phyloP scores from a whole-genome alignment of 2,329 filamentous ascomycete genomes.

The Colletotrichum graminicola region DNA sequence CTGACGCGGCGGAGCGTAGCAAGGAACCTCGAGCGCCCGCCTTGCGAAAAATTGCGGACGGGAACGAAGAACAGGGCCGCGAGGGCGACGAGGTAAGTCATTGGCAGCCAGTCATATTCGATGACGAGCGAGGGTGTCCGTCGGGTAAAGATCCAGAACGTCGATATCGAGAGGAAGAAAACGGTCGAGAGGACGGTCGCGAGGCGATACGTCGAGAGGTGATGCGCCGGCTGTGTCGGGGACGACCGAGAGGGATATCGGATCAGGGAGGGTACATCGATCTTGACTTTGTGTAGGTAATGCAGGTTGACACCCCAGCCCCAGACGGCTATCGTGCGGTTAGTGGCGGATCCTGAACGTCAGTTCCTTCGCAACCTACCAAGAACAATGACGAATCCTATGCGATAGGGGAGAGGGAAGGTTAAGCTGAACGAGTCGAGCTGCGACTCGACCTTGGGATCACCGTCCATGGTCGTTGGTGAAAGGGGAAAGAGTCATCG shows the following conservation, averaged over 20 bases:
- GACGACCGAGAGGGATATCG: conserved; percentile 84
- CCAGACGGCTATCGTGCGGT: conserved; percentile 78
- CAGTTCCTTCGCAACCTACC: conserved; percentile 65
- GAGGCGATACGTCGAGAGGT: conserved; percentile 87
- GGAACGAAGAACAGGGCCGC: conserved; percentile 80
- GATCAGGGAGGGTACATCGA: conserved; percentile 89
- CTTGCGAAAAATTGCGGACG: conserved; percentile 73
- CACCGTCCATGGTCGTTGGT: conserved; percentile 73
- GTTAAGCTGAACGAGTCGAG: conserved; percentile 89
- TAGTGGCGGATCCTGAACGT: conserved; percentile 4
- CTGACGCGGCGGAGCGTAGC: conserved; percentile 81
- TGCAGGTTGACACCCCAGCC: conserved; percentile 95
- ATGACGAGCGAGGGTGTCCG: conserved; percentile 77
- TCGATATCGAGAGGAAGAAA: conserved; percentile 76
- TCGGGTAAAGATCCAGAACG: conserved; percentile 87
- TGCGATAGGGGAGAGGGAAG: conserved; percentile 89
- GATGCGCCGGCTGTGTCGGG: conserved; percentile 77
- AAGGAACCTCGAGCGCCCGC: conserved; percentile 81
- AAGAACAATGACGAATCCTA: conserved; percentile 86
- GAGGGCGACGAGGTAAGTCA: conserved; percentile 82
- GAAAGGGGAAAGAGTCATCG: conserved; percentile 35
- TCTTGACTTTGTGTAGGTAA: conserved; percentile 81
- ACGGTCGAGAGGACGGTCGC: conserved; percentile 81
- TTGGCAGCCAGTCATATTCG: conserved; percentile 86
- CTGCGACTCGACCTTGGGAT: conserved; percentile 75